Evolutionary conservation across 495 filamentous ascomycete species (phyloP), one percentile per base, ranked within the genome.

Genomic region (Letharia lupina): DNA sequence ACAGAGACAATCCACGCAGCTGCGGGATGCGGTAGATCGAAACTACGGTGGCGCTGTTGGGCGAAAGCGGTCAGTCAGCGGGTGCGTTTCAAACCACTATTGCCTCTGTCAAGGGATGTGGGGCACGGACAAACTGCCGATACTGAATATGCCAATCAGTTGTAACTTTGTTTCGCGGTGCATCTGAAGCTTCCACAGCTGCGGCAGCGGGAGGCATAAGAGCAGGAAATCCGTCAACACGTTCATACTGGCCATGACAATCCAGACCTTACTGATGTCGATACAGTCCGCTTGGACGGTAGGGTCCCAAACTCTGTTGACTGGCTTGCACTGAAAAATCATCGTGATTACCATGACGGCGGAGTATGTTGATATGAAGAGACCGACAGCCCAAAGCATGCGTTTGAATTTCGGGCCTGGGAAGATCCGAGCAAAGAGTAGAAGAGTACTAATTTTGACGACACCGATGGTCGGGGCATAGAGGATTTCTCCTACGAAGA

Each of bases 121-220:
- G 37, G 45, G 40, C 31, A 65, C 64, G 18, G 31, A 65, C 56
- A 65, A 65, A 18, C 57, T 23, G 20, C 64, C 64, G 12, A 65
- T 47, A n/a, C 54, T 45, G 57, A 65, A 65, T 6, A 65, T 60
- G 10, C 56, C 39, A 31, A 59, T 65, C 56, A 65, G 9, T 44
- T 65, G 56, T 2, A 65, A 9, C 11, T 65, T 65, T 16, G n/a
- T 40, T 0, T 0, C 56, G 4, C n/a, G n/a, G n/a, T 20, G 56
- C 42, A 65, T 61, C 42, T 65, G 64, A 16, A 65, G 56, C 4
- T 44, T 44, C 64, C 64, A 65, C 31, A 65, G 18, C 37, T 40
- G 23, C 10, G 64, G 64, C 33, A 65, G 31, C 2, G 64, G 64
- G 4, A 35, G 40, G n/a, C 28, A 39, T 9, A 65, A n/a, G 9